Percentiles rank a stretch among this genome's conserved stretches.
Evolutionary conservation across 2,329 filamentous ascomycete genomes (phyloP).

Genomic region (Trichoderma guizhouense): DNA sequence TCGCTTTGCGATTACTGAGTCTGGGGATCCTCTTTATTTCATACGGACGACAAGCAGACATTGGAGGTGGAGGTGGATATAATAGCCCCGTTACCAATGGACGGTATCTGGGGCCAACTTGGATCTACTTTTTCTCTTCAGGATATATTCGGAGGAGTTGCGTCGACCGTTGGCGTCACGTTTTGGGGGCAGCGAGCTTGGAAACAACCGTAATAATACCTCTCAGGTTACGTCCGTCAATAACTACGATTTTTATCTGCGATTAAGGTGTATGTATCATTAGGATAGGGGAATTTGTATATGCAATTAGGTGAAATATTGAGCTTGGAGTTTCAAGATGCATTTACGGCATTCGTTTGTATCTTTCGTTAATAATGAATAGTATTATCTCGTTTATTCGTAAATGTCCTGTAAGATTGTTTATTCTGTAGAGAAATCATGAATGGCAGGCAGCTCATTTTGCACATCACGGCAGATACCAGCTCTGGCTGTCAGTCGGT

Average conservation of each 20-base stretch:
- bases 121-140: background rate
- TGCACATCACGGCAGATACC: background rate
- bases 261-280: constrained; percentile 6
- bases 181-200: background rate
- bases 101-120: background rate
- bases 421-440: background rate
- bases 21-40: background rate
- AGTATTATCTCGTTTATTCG: background rate
- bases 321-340: background rate
- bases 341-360: background rate
- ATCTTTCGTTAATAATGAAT: background rate
- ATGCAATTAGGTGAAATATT: background rate
- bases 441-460: background rate
- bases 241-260: background rate
- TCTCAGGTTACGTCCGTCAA: background rate
- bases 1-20: background rate
- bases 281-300: background rate
- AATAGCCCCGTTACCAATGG: background rate
- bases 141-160: background rate
- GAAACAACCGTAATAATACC: background rate
- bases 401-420: background rate
- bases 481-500: background rate
- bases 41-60: background rate
- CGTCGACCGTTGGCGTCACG: background rate
- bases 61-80: constrained; percentile 3